phyloP scores from a whole-genome alignment of 176 grass and related monocot genomes.

The maize (Zea mays) region DNA sequence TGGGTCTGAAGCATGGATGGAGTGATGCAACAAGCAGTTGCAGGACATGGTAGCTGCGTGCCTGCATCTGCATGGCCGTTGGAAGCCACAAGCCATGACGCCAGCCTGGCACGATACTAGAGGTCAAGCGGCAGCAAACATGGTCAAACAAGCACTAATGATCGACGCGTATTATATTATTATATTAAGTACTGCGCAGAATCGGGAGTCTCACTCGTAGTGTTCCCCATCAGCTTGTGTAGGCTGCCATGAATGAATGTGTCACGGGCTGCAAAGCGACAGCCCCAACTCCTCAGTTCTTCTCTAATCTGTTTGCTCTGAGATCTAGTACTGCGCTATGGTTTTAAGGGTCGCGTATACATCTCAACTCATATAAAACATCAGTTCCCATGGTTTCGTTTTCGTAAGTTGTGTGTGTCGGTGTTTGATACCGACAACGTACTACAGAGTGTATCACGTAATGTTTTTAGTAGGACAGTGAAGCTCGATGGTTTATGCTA shows the following conservation, averaged over 20 bases:
- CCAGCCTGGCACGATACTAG: conserved; percentile 18
- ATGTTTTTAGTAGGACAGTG: too few species aligned
- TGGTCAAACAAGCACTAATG: conserved; percentile 44
- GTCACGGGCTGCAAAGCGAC: conserved; percentile 51
- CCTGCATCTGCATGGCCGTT: conserved; percentile 4
- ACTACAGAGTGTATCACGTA: too few species aligned
- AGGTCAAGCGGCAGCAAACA: conserved; percentile 40
- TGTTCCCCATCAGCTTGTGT: conserved; percentile 36
- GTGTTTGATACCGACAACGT: too few species aligned
- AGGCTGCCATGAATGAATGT: not conserved
- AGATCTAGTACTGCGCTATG: not conserved
- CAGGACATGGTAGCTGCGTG: too few species aligned
- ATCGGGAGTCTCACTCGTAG: conserved; percentile 32
- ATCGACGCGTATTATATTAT: not conserved
- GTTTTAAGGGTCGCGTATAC: too few species aligned
- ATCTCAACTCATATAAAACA: too few species aligned
- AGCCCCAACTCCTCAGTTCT: conserved; percentile 22
- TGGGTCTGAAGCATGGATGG: not conserved
- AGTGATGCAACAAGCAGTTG: not conserved
- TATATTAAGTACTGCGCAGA: not conserved
- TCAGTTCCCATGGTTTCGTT: too few species aligned
- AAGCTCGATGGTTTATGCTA: too few species aligned
- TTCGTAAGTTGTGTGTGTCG: too few species aligned
- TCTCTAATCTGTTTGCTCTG: not conserved
- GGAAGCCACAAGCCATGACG: too few species aligned